These are phyloP conservation scores for Mortierella claussenii DNA, from an alignment of 192 early-diverging fungal species.

Conservation along the genomic window DNA sequence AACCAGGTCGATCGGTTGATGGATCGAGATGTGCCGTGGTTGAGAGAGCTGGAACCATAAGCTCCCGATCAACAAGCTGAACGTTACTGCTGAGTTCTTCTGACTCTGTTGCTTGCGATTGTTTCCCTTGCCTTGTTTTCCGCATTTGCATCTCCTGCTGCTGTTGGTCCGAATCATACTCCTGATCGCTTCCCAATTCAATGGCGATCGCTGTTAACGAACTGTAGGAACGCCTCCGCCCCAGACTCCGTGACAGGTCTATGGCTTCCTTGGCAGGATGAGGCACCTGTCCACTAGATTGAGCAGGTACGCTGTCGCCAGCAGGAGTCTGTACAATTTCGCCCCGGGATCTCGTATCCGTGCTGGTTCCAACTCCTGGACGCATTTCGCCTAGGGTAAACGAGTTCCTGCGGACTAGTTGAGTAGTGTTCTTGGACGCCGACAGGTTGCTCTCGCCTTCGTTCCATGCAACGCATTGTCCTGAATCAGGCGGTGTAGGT, in stretches of 20 bases:
- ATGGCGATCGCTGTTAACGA: slow-evolving; percentile 44
- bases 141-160: too few relatives aligned
- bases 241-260: slow-evolving; percentile 12
- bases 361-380: neutral
- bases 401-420: slow-evolving; percentile 10
- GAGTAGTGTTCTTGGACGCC: neutral
- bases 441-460: neutral
- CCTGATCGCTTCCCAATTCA: slow-evolving; percentile 20
- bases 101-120: too few relatives aligned
- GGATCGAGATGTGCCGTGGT: neutral
- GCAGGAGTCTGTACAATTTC: neutral
- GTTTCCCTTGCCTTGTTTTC: too few relatives aligned
- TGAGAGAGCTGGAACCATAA: too few relatives aligned
- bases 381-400: neutral
- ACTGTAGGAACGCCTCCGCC: slow-evolving; percentile 18
- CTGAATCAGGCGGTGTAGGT: neutral
- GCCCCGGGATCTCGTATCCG: neutral
- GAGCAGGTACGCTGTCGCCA: neutral
- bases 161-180: neutral
- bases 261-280: slow-evolving; percentile 15
- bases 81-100: too few relatives aligned
- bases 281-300: neutral
- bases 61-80: too few relatives aligned
- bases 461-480: neutral
- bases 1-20: too few relatives aligned